Percentiles rank a stretch among this genome's conserved stretches.
Evolutionary conservation across 495 filamentous ascomycete genomes (phyloP).

Genomic region (Entonaema liquescens): DNA sequence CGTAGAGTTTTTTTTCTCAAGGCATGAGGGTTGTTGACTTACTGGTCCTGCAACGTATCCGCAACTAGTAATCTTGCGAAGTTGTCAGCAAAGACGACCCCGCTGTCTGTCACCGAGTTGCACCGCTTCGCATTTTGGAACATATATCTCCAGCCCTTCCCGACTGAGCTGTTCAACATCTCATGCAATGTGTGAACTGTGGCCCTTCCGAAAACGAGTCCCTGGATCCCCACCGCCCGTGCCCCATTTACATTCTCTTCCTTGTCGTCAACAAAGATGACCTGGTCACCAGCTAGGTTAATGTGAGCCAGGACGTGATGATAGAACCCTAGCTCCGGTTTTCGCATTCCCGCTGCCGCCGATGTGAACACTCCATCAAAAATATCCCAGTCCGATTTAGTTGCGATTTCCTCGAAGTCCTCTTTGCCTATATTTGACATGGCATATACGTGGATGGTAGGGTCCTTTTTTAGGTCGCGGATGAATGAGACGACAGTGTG

Average conservation of each 20-base stretch:
- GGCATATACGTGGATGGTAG: not conserved
- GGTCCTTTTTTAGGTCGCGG: not conserved
- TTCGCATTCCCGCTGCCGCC: conserved; percentile 41
- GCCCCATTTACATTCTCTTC: not conserved
- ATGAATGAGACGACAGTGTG: not conserved
- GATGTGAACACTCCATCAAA: conserved; percentile 49
- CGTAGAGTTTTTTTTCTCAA: not conserved
- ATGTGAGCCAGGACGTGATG: not conserved
- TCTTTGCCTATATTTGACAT: not conserved
- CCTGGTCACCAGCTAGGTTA: not conserved
- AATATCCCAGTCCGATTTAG: conserved; percentile 35
- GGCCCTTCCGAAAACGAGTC: not conserved
- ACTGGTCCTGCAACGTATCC: not conserved
- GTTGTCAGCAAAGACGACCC: not conserved
- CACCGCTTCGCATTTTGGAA: not conserved
- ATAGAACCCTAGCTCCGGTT: conserved; percentile 44
- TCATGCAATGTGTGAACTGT: not conserved
- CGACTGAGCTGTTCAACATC: not conserved
- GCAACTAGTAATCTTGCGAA: not conserved
- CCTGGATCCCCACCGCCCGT: not conserved
- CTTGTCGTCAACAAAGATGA: not conserved
- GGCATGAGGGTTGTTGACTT: not conserved
- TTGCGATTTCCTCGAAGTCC: not conserved
- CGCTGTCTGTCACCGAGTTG: not conserved
- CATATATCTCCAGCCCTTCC: not conserved